Percentiles rank a stretch among this genome's conserved stretches.
Conservation (phyloP, 2,329 filamentous ascomycete genomes). For the Fusarium sp. region DNA sequence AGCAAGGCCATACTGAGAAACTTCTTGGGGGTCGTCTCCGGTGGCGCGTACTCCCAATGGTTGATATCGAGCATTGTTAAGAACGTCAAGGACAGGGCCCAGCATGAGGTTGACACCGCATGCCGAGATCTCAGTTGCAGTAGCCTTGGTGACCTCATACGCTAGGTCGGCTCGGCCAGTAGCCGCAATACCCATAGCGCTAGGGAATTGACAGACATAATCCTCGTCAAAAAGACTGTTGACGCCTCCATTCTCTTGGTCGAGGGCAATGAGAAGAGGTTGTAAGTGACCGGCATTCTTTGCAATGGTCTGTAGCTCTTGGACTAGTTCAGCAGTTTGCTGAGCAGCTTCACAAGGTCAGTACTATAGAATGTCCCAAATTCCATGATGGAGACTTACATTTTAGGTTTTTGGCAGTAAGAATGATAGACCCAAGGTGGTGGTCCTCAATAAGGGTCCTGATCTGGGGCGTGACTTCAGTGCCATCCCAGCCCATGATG, state of each 20-base stretch:
- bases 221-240: constrained; percentile 97
- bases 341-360: constrained; percentile 75
- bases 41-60: constrained; percentile 89
- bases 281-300: constrained; percentile 89
- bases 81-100: constrained; percentile 90
- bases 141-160: constrained; percentile 91
- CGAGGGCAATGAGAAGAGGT: constrained; percentile 88
- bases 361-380: constrained; percentile 44
- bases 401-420: constrained; percentile 87
- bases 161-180: constrained; percentile 86
- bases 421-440: constrained; percentile 86
- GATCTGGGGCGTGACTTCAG: constrained; percentile 84
- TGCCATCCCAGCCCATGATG: constrained; percentile 89
- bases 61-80: constrained; percentile 92
- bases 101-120: constrained; percentile 97
- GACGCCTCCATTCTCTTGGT: constrained; percentile 98
- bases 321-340: constrained; percentile 86
- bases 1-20: constrained; percentile 90
- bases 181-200: constrained; percentile 96
- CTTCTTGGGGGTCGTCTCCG: constrained; percentile 94
- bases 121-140: constrained; percentile 89
- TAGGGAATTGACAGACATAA: constrained; percentile 95
- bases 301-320: constrained; percentile 92
- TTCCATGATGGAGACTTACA: constrained; percentile 61
- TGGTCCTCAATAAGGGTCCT: constrained; percentile 82